Evolutionary conservation across 2,329 filamentous ascomycete species (phyloP).

Genomic region (Neofusicoccum parvum): DNA sequence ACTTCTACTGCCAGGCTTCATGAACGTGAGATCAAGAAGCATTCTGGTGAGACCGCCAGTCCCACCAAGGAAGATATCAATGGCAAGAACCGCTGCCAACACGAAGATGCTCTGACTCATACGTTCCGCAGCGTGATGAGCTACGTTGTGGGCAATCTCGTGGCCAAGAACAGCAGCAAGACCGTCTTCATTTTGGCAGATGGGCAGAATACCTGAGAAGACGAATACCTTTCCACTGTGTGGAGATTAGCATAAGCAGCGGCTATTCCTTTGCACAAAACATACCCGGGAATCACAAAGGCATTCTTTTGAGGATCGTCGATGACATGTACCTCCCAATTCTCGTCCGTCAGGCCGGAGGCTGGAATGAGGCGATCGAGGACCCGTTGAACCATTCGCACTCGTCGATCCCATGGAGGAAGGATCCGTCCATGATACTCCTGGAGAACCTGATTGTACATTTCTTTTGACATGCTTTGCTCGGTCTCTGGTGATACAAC

Average conservation of each 20-base stretch:
- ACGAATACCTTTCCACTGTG: conserved; percentile 75
- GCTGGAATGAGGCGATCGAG: conserved; percentile 68
- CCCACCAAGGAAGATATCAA: conserved; percentile 47
- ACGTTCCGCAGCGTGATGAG: conserved; percentile 68
- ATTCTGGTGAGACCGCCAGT: conserved; percentile 42
- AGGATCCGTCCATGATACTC: conserved; percentile 59
- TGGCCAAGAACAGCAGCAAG: conserved; percentile 77
- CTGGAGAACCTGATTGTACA: conserved; percentile 61
- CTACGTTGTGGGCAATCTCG: conserved; percentile 77
- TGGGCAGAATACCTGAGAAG: conserved; percentile 69
- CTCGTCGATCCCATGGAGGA: conserved; percentile 60
- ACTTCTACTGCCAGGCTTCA: conserved; percentile 66
- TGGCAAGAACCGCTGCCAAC: conserved; percentile 38
- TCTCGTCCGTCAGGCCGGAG: conserved; percentile 57
- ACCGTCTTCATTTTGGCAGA: conserved; percentile 67
- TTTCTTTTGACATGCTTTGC: conserved; percentile 53
- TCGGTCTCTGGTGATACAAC: conserved; percentile 61
- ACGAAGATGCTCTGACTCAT: conserved; percentile 51
- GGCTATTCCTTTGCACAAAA: too few species aligned
- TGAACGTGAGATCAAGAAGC: conserved; percentile 65
- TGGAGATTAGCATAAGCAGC: not conserved
- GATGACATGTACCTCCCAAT: conserved; percentile 77
- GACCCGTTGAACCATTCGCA: conserved; percentile 61
- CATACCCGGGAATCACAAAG: conserved; percentile 70
- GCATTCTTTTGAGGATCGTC: conserved; percentile 71